Evolutionary conservation across 2,329 filamentous ascomycete genomes (phyloP).

Genomic region (Aspergillus sergii): DNA sequence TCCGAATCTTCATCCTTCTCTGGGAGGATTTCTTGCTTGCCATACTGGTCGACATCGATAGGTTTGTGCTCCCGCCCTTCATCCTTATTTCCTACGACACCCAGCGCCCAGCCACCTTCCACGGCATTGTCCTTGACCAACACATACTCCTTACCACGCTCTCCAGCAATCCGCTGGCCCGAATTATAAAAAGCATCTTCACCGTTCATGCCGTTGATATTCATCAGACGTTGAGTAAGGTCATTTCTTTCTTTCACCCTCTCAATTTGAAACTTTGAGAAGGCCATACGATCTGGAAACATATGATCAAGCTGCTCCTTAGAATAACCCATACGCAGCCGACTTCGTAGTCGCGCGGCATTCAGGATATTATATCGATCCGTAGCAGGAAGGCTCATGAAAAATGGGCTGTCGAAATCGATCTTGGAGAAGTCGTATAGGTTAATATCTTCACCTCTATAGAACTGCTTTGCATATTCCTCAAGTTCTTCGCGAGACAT

Average conservation of each 20-base stretch:
- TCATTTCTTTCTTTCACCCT: conserved; percentile 90
- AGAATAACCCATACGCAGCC: conserved; percentile 91
- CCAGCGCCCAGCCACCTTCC: conserved; percentile 93
- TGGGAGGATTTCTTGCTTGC: conserved; percentile 52
- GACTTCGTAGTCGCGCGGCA: conserved; percentile 82
- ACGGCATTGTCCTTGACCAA: conserved; percentile 93
- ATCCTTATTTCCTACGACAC: conserved; percentile 85
- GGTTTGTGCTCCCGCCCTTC: conserved; percentile 80
- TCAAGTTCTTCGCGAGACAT: conserved; percentile 96
- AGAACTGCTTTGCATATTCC: conserved; percentile 89
- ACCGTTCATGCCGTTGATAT: conserved; percentile 84
- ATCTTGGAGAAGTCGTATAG: conserved; percentile 98
- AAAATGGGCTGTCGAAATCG: conserved; percentile 95
- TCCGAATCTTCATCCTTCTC: conserved; percentile 63
- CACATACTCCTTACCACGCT: conserved; percentile 91
- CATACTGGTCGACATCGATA: conserved; percentile 80
- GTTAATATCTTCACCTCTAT: conserved; percentile 84
- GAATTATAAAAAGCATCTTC: conserved; percentile 70
- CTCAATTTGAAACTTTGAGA: conserved; percentile 95
- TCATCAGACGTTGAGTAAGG: conserved; percentile 91
- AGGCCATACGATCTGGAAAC: conserved; percentile 98
- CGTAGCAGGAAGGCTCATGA: conserved; percentile 82
- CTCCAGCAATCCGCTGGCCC: conserved; percentile 61
- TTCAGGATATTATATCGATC: conserved; percentile 98
- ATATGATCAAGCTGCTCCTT: conserved; percentile 95